Evolutionary conservation across 768 basidiomycete species (phyloP), one percentile per base, ranked within the genome.

Genomic region (Xerocomellus chrysenteron): DNA sequence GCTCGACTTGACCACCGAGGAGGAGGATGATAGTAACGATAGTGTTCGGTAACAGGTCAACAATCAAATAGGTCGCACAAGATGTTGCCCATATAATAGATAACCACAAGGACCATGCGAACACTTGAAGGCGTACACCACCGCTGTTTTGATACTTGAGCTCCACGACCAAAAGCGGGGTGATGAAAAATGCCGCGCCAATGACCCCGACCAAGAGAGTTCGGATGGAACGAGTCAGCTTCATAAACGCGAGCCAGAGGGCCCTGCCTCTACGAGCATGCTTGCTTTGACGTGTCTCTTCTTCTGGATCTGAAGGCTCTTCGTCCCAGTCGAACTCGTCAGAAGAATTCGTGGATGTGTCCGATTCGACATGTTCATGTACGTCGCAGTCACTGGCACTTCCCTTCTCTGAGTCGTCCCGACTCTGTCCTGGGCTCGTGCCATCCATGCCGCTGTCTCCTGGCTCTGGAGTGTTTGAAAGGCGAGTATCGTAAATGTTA

Each of bases 321-420:
- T 84, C 80, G 52, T 88, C 85, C 87, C 87, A 88, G 74, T 89
- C 79, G 61, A 91, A 89, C 62, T 89, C 85, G 65, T 88, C 87
- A 11, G 80, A 81, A 4, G 82, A 78, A 60, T 84, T 81, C 13
- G 86, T 86, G 28, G 75, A 78, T n/a, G 82, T 64, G 35, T 72
- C 70, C 17, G 72, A 67, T 17, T 68, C 70, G 19, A 58, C 60
- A 28, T 57, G 51, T 0, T 48, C 53, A 21, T 54, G 55, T 32
- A 33, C 55, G 26, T 64, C 56, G 21, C 35, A 35, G 41, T 41
- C 55, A 24, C n/a, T n/a, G n/a, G n/a, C n/a, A n/a, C 53, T 60
- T n/a, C 21, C 59, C 26, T 61, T 59, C n/a, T 58, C 32, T 3
- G 32, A 32, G 32, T 11, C 58, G 40, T 61, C 56, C 9, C 32